Percentiles rank a stretch among this genome's conserved stretches.
phyloP scores from a whole-genome alignment of 2,329 filamentous ascomycete genomes.

The Thermothelomyces thermophilus region DNA sequence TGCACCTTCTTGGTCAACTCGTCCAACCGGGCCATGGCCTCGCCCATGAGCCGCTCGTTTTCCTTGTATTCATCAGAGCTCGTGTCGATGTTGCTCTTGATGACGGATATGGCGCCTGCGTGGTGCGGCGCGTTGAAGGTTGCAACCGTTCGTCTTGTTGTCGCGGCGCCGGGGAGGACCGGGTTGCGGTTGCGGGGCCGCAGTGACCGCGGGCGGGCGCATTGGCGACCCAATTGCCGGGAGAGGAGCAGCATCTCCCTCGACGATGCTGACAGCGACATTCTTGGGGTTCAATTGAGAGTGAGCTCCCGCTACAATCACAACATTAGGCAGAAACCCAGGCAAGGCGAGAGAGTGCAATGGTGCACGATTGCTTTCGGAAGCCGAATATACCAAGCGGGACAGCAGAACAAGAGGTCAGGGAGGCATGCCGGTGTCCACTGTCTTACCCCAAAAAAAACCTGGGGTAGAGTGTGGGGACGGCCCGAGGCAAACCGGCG shows the following conservation, averaged over 20 bases:
- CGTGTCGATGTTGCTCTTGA: constrained; percentile 70
- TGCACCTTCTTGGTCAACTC: constrained; percentile 65
- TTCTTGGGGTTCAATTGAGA: constrained; percentile 26
- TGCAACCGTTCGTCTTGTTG: constrained; percentile 46
- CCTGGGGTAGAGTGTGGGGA: constrained; percentile 2
- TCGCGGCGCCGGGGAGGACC: constrained; percentile 32
- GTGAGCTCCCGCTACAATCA: constrained; percentile 12
- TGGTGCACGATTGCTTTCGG: constrained; percentile 9
- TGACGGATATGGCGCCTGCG: constrained; percentile 72
- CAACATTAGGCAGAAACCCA: neutral
- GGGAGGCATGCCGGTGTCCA: neutral
- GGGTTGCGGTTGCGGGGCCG: constrained; percentile 26
- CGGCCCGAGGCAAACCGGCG: constrained; percentile 39
- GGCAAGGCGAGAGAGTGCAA: neutral
- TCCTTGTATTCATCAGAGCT: constrained; percentile 72
- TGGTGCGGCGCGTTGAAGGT: constrained; percentile 77
- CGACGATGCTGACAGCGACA: constrained; percentile 44
- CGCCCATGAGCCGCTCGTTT: constrained; percentile 71
- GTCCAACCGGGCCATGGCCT: constrained; percentile 62
- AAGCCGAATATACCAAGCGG: neutral
- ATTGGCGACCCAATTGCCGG: constrained; percentile 35
- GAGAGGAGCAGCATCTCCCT: constrained; percentile 40
- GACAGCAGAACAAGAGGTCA: neutral
- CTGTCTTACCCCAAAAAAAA: constrained; percentile 8
- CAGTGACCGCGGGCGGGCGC: constrained; percentile 3